A percentile compares a stretch with the other conserved stretches of the same genome.
Conservation (phyloP, 2,329 filamentous ascomycete species). For the Ophioceras dolichostomum region DNA sequence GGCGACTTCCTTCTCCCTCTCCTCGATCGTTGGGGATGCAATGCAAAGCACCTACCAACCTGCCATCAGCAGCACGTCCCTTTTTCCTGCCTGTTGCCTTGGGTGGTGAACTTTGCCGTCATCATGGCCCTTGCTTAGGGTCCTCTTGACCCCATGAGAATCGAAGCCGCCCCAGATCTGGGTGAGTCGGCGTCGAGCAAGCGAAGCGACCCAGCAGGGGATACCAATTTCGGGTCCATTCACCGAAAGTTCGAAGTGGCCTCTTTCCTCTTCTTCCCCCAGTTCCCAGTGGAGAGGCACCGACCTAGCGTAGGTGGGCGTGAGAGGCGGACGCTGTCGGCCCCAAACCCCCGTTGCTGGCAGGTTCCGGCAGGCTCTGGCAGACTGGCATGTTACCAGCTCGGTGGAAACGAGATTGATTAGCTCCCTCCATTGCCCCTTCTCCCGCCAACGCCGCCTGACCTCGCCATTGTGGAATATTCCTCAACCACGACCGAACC, state of each 20-base stretch:
- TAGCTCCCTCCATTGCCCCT: not conserved
- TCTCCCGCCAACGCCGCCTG: no score
- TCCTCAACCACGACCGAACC: no score
- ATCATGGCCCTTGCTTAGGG: not conserved
- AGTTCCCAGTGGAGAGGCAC: not conserved
- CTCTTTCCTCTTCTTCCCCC: not conserved
- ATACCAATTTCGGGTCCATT: not conserved
- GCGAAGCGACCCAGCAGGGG: no score
- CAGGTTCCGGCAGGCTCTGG: no score
- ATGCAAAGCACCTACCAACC: no score
- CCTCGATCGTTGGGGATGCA: not conserved
- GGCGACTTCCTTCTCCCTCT: no score
- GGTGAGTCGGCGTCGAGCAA: no score
- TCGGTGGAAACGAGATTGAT: not conserved
- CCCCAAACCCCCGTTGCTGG: no score
- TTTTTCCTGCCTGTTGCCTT: not conserved
- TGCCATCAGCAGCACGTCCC: not conserved
- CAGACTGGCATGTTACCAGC: not conserved
- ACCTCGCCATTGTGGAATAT: no score
- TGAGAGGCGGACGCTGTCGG: no score
- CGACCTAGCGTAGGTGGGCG: no score
- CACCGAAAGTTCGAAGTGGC: not conserved
- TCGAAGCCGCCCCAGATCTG: not conserved
- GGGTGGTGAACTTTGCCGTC: not conserved
- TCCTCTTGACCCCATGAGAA: not conserved